A percentile compares a stretch with the other conserved stretches of the same genome.
Evolutionary conservation across 2,329 filamentous ascomycete species (phyloP).

Genomic region (Arthrobotrys pseudoclavata): DNA sequence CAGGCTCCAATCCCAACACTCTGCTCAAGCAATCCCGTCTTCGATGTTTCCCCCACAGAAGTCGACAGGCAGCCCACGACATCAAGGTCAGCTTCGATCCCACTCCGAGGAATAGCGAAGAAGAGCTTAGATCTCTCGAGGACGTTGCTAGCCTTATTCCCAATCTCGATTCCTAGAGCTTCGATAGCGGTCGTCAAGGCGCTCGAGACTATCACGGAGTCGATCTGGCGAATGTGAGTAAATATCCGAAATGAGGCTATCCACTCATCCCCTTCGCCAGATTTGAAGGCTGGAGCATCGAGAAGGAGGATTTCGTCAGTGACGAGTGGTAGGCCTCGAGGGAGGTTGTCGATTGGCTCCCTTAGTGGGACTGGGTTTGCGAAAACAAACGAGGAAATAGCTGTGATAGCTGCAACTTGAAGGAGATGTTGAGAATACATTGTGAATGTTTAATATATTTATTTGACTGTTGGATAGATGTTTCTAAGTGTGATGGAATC

Average conservation of each 20-base stretch:
- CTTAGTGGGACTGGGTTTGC: slow-evolving; percentile 33
- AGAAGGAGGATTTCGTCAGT: slow-evolving; percentile 46
- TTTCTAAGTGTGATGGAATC: slow-evolving; percentile 9
- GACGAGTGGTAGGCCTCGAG: slow-evolving; percentile 32
- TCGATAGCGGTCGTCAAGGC: slow-evolving; percentile 38
- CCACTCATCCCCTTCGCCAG: slow-evolving; percentile 15
- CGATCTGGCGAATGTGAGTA: slow-evolving; percentile 33
- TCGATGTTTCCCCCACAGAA: slow-evolving; percentile 28
- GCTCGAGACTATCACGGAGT: slow-evolving; percentile 21
- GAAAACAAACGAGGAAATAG: slow-evolving; percentile 33
- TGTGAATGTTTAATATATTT: slow-evolving; percentile 3
- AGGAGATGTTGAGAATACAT: slow-evolving; percentile 37
- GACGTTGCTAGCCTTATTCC: slow-evolving; percentile 38
- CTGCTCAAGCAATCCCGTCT: slow-evolving; percentile 37
- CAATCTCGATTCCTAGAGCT: slow-evolving; percentile 44
- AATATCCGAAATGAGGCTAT: slow-evolving; percentile 50
- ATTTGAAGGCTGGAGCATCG: slow-evolving; percentile 47
- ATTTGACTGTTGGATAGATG: neutral
- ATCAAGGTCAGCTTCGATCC: slow-evolving; percentile 28
- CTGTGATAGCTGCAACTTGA: slow-evolving; percentile 26
- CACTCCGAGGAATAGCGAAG: slow-evolving; percentile 38
- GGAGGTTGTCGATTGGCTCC: slow-evolving; percentile 4
- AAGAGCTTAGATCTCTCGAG: slow-evolving; percentile 47
- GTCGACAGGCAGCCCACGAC: slow-evolving; percentile 30
- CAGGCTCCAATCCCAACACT: slow-evolving; percentile 29